Base-by-base conservation (phyloP, 192 early-diverging fungal genomes). In the Piromyces sp. region DNA sequence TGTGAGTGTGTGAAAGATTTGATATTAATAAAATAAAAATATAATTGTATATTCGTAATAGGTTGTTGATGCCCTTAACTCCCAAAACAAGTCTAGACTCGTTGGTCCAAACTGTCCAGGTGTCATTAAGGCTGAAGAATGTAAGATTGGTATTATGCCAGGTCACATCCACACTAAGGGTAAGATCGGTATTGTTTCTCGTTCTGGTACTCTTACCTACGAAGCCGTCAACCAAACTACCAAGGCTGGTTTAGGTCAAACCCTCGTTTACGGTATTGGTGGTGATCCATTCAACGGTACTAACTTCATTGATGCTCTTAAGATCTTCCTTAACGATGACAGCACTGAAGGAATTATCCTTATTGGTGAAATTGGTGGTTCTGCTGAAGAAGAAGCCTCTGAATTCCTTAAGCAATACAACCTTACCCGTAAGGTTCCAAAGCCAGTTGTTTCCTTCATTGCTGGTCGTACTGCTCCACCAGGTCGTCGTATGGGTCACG, bases 71-170 rank as follows among this genome's bases (percentile, higher is more conserved):
- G 95, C 94, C 19, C 92, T 99, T 82, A 91, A 92, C 84, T 87
- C 93, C 58, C 98, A 99, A 89, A 87, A 88, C 86, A 96, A 96
- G 90, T 93, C 97, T 38, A 94, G 98, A 83, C 89, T 99, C 79
- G 94, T 99, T 78, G 98, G 98, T 51, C 98, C 98, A 86, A 99
- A 99, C 94, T 99, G 98, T 89, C 98, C 98, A 19, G 98, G 98
- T 83, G 97, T 99, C 88, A 99, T 99, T 88, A 93, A 93, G 30
- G 95, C 97, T 22, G 94, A 89, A 40, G 94, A 93, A 82, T 99
- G 98, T 92, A 99, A 99, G 92, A 98, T 99, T 81, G 98, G 98
- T 81, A 98, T 99, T 87, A 98, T 99, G 98, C 97, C 98, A 37
- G 98, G 95, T 81, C 95, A 97, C 87, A 99, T 99, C 86, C 95